phyloP scores from a whole-genome alignment of 192 early-diverging fungal genomes.

The Diversispora eburnea region DNA sequence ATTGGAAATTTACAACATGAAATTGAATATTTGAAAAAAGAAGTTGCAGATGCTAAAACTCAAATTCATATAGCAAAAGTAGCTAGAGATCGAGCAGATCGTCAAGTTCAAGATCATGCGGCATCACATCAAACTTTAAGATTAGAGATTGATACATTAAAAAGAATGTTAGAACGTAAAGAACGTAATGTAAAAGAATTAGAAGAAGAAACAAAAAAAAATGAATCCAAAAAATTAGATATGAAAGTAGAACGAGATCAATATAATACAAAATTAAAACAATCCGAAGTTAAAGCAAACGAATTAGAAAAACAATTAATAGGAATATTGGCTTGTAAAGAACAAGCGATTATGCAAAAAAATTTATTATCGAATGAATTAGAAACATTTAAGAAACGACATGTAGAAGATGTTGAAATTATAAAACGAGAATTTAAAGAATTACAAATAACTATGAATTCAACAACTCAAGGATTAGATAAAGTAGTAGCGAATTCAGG shows the following conservation, averaged over 20 bases:
- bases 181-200: constrained; percentile 26
- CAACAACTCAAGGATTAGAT: constrained; percentile 2
- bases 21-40: constrained; percentile 26
- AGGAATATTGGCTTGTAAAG: background rate
- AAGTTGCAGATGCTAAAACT: constrained; percentile 21
- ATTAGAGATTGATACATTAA: constrained; percentile 26
- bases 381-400: constrained; percentile 21
- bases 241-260: constrained; percentile 25
- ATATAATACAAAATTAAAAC: constrained; percentile 10
- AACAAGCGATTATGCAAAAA: constrained; percentile 19
- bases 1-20: constrained; percentile 24
- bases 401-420: constrained; percentile 22
- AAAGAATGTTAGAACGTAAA: constrained; percentile 28
- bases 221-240: constrained; percentile 18
- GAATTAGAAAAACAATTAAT: constrained; percentile 16
- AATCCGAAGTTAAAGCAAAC: constrained; percentile 18
- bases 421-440: constrained; percentile 16
- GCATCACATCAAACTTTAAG: constrained; percentile 23
- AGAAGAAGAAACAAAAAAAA: constrained; percentile 2
- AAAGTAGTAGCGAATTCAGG: background rate
- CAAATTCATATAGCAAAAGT: constrained; percentile 21
- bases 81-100: constrained; percentile 21
- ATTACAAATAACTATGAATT: constrained; percentile 2
- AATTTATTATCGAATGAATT: constrained; percentile 26
- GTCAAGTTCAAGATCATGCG: constrained; percentile 26